These are phyloP conservation scores for Scheffersomyces spartinae DNA, from an alignment of 805 yeast species.

Conservation along the genomic window DNA sequence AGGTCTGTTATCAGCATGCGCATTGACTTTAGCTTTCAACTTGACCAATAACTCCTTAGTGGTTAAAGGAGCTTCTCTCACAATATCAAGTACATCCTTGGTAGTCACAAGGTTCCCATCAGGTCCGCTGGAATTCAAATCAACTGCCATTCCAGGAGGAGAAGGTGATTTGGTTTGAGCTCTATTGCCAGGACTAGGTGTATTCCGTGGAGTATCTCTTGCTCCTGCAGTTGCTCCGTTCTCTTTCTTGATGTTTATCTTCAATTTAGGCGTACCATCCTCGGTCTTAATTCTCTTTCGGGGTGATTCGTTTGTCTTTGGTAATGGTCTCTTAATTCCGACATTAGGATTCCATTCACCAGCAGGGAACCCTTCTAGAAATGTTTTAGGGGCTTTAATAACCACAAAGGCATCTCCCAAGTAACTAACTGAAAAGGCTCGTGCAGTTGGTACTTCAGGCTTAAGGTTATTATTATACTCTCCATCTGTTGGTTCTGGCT, in stretches of 20 bases:
- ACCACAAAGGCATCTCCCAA: slow-evolving; percentile 35
- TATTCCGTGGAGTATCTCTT: too few species aligned
- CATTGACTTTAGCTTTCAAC: slow-evolving; percentile 49
- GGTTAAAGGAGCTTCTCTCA: slow-evolving; percentile 44
- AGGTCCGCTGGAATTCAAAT: slow-evolving; percentile 25
- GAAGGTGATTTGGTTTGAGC: slow-evolving; percentile 8
- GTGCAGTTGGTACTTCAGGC: slow-evolving; percentile 7
- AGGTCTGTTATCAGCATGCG: slow-evolving; percentile 52
- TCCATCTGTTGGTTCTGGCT: slow-evolving; percentile 14
- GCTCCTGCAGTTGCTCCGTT: slow-evolving; percentile 9
- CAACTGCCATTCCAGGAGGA: slow-evolving; percentile 8
- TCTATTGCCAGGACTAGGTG: slow-evolving; percentile 2
- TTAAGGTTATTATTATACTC: slow-evolving; percentile 24
- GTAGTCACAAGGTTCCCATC: slow-evolving; percentile 45
- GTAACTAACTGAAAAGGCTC: slow-evolving; percentile 13
- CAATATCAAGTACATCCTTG: slow-evolving; percentile 57
- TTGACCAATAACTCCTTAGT: slow-evolving; percentile 52
- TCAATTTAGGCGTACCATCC: slow-evolving; percentile 8
- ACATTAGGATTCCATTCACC: slow-evolving; percentile 79
- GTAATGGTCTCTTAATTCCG: slow-evolving; percentile 24
- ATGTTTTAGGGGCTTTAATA: slow-evolving; percentile 49
- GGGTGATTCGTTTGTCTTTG: slow-evolving; percentile 13
- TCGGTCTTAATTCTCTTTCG: slow-evolving; percentile 31
- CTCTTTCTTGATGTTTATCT: slow-evolving; percentile 15
- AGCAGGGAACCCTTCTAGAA: slow-evolving; percentile 54